Conservation (phyloP, 495 filamentous ascomycete species). For the Stereocaulon alpinum region DNA sequence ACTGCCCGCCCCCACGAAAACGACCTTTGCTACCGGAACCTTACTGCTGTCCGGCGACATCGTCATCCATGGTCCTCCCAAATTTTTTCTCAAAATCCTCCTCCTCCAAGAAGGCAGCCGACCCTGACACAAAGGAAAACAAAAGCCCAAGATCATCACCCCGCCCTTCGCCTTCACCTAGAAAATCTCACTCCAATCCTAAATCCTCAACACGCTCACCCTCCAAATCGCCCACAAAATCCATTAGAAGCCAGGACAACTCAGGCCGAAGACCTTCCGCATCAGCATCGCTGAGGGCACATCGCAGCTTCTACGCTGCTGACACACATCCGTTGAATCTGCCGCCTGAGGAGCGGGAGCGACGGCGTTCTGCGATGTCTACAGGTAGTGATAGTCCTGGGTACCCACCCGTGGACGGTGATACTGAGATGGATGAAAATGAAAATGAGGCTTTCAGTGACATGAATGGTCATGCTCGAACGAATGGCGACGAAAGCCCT, state of each 20-base stretch:
- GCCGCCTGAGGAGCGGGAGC: constrained; percentile 71
- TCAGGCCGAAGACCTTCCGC: constrained; percentile 32
- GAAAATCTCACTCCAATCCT: constrained; percentile 14
- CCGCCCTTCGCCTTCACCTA: constrained; percentile 6
- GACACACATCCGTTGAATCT: constrained; percentile 78
- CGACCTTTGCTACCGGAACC: neutral
- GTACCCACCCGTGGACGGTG: constrained; percentile 67
- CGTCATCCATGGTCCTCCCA: constrained; percentile 29
- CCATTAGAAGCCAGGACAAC: constrained; percentile 15
- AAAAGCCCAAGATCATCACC: constrained; percentile 11
- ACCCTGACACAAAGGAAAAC: constrained; percentile 16
- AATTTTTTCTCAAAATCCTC: constrained; percentile 32
- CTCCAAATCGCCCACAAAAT: constrained; percentile 17
- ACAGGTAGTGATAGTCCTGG: constrained; percentile 47
- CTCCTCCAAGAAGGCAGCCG: constrained; percentile 21
- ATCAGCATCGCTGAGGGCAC: constrained; percentile 26
- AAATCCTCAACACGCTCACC: neutral
- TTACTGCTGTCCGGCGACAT: neutral
- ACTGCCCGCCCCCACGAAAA: constrained; percentile 8
- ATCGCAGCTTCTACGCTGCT: constrained; percentile 25
- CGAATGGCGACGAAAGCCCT: constrained; percentile 46
- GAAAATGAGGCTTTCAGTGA: constrained; percentile 25
- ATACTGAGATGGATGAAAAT: constrained; percentile 46
- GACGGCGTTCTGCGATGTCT: constrained; percentile 59
- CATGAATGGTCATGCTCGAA: constrained; percentile 44